Evolutionary conservation across 129 eudicot genomes (phyloP).

Genomic region (Lactuca sativa): DNA sequence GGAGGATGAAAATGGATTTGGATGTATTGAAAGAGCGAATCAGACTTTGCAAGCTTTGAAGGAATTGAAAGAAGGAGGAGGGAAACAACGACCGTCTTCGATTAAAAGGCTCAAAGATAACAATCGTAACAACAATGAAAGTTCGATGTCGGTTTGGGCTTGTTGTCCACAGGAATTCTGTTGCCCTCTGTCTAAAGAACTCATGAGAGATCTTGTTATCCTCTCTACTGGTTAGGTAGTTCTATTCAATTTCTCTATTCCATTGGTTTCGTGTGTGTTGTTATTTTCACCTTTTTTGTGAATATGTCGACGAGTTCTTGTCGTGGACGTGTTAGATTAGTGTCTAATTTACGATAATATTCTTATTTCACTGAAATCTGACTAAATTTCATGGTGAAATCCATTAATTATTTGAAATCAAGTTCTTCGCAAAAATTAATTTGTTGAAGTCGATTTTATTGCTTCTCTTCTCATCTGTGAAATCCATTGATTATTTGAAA

Average conservation of each 20-base stretch:
- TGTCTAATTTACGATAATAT: too few relatives aligned
- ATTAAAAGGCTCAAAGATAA: slow-evolving; percentile 22
- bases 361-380: not conserved
- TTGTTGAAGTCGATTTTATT: too few relatives aligned
- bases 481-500: too few relatives aligned
- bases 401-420: too few relatives aligned
- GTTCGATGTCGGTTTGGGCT: slow-evolving; percentile 26
- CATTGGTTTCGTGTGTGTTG: not conserved
- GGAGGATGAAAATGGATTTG: slow-evolving; percentile 44
- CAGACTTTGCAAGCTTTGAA: slow-evolving; percentile 51
- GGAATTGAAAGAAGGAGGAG: slow-evolving; percentile 49
- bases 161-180: slow-evolving; percentile 63
- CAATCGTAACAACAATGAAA: slow-evolving; percentile 16
- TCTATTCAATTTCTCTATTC: not conserved
- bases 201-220: slow-evolving; percentile 93
- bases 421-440: too few relatives aligned
- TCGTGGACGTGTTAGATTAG: too few relatives aligned
- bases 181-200: slow-evolving; percentile 85
- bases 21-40: slow-evolving; percentile 63
- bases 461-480: too few relatives aligned
- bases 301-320: too few relatives aligned
- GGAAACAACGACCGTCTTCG: slow-evolving; percentile 35
- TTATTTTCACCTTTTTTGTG: not conserved
- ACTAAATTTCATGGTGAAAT: not conserved
- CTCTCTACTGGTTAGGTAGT: slow-evolving; percentile 86